A percentile compares a stretch with the other conserved stretches of the same genome.
These are phyloP conservation scores for Candida orba DNA, from an alignment of 805 yeast species.

Conservation along the genomic window DNA sequence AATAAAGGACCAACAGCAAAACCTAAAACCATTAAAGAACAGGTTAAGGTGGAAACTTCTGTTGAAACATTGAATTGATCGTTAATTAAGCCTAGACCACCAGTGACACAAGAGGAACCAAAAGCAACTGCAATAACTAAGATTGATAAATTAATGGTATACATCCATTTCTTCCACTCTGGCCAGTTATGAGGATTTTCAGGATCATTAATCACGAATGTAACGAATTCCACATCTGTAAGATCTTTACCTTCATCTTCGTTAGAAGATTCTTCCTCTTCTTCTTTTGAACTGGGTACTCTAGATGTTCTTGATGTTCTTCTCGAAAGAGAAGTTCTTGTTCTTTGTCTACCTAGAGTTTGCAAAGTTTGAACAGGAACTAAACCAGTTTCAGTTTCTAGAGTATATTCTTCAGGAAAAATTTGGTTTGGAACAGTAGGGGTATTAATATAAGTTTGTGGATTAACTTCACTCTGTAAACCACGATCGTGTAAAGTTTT, in stretches of 20 bases:
- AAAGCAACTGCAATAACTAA: conserved; percentile 87
- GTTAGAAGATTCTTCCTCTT: conserved; percentile 15
- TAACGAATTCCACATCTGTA: conserved; percentile 69
- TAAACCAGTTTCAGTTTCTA: conserved; percentile 84
- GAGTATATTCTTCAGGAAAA: conserved; percentile 87
- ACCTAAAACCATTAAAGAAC: conserved; percentile 85
- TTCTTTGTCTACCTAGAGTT: conserved; percentile 51
- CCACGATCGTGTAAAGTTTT: conserved; percentile 62
- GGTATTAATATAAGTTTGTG: conserved; percentile 49
- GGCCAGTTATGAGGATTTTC: conserved; percentile 90
- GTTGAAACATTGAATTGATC: conserved; percentile 61
- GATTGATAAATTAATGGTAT: conserved; percentile 60
- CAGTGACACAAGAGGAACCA: conserved; percentile 87
- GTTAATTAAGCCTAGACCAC: conserved; percentile 65
- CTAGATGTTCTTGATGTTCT: conserved; percentile 13
- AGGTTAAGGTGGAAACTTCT: conserved; percentile 74
- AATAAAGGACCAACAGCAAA: conserved; percentile 80
- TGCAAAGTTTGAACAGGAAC: conserved; percentile 75
- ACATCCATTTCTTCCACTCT: conserved; percentile 44
- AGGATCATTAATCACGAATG: conserved; percentile 73
- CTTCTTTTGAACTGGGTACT: conserved; percentile 15
- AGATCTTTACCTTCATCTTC: conserved; percentile 41
- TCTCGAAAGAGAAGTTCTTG: conserved; percentile 25
- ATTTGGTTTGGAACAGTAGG: conserved; percentile 50
- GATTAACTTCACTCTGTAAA: conserved; percentile 39